Percentiles rank a stretch among this genome's conserved stretches.
Conservation (phyloP, 2,329 filamentous ascomycete genomes). For the Thermothelomyces thermophilus region DNA sequence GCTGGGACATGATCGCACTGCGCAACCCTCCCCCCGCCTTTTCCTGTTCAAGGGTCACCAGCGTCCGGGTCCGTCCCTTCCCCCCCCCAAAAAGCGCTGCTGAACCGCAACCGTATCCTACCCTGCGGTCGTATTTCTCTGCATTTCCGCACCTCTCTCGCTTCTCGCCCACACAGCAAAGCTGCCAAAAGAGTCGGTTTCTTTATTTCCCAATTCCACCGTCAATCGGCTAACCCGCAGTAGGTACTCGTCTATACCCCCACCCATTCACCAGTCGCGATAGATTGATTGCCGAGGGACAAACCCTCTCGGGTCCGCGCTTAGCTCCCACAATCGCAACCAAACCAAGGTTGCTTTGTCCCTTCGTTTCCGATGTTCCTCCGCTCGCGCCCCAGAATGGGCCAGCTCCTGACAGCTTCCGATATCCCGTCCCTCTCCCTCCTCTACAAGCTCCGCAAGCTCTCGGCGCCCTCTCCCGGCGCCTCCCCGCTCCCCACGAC, state of each 20-base stretch:
- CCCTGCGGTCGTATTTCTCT: background rate
- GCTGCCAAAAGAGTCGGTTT: background rate
- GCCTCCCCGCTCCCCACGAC: constrained; percentile 8
- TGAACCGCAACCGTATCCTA: no score
- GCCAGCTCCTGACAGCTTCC: constrained; percentile 37
- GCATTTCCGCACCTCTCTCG: background rate
- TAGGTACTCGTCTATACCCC: no score
- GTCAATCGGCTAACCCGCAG: no score
- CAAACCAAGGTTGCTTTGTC: no score
- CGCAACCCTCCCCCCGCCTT: background rate
- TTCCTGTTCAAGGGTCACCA: background rate
- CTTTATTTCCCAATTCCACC: no score
- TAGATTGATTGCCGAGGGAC: no score
- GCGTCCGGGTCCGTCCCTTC: no score
- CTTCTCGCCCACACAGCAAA: no score
- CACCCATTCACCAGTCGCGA: no score
- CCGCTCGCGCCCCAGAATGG: constrained; percentile 28
- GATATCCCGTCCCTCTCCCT: constrained; percentile 57
- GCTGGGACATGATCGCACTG: background rate
- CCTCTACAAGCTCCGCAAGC: constrained; percentile 11
- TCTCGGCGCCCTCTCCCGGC: background rate
- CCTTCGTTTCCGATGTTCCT: no score
- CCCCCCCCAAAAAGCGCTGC: no score
- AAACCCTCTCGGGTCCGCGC: background rate
- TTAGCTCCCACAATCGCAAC: no score